Base-by-base conservation (phyloP, 2,329 filamentous ascomycete species). In the Neospermospora avenae region DNA sequence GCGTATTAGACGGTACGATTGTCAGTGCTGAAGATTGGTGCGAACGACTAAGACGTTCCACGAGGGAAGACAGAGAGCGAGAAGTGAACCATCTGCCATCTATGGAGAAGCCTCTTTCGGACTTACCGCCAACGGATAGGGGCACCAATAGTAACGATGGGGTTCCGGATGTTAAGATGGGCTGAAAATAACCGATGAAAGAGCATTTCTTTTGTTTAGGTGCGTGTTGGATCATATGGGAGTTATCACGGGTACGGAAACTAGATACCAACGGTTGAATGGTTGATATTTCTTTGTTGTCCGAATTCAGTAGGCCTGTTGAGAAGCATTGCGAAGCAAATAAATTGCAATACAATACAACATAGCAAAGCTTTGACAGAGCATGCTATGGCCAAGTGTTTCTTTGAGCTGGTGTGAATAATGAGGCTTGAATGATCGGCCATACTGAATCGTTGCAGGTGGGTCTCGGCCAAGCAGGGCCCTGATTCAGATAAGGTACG, bases 21-120 rank as follows among this genome's bases (percentile, higher is more conserved):
- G 84, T 90, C 58, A 95, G 90, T 68, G 95, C 95, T 0, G 93
- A 98, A 74, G 85, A 88, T 68, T 98, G 95, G 95, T 90, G 93
- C 65, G 89, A 93, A 61, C 81, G 87, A 20, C 79, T 96, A 60
- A 90, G 89, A 11, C 79, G 65, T 20, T 71, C 71, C 41, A 72
- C 69, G 59, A 63, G 67, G 41, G 70, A 69, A 59, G 71, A 69
- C 35, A 59, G 59, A 6, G 68, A 72, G 48, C 53, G 45, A 1
- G 62, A 58, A 57, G 20, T n/a, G 39, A 39, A 25, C n/a, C 42
- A 28, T 10, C 10, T 20, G 22, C 52, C 24, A 39, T 52, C 35
- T 6, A 55, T 57, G 48, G 65, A 66, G 51, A 65, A 65, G 37
- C 55, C 63, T n/a, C 58, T 62, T 4, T 14, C 56, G 11, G 58